These are phyloP conservation scores for Ophiostoma sp. DNA, from an alignment of 2,329 filamentous ascomycete species.

Conservation along the genomic window DNA sequence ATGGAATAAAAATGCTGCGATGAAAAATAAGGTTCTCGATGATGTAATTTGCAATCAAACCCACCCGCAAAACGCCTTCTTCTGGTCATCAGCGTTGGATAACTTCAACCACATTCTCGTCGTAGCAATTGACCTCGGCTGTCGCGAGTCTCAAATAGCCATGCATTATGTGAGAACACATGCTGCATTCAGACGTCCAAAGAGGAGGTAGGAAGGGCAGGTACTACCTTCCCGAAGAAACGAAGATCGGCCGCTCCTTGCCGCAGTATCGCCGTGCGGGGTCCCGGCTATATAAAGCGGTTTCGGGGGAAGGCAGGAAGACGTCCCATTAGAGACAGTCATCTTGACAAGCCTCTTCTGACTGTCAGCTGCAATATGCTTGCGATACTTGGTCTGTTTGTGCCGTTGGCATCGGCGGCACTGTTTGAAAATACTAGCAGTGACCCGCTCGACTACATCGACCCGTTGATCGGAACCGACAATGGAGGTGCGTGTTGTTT, in stretches of 20 bases:
- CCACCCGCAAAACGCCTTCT: too few relatives aligned
- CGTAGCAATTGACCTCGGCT: too few relatives aligned
- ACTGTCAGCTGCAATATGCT: background rate
- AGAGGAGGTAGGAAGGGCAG: background rate
- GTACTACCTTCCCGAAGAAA: background rate
- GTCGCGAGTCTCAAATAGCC: too few relatives aligned
- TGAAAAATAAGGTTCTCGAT: too few relatives aligned
- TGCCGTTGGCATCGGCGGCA: background rate
- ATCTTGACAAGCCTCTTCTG: background rate
- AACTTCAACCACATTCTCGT: too few relatives aligned
- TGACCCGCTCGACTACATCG: slow-evolving; percentile 28
- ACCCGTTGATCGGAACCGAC: slow-evolving; percentile 50
- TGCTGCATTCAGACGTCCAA: background rate
- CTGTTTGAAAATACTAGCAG: background rate
- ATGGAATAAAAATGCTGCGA: too few relatives aligned
- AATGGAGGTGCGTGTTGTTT: slow-evolving; percentile 17
- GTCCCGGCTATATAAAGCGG: background rate
- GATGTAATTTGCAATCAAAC: too few relatives aligned
- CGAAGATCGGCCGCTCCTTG: background rate
- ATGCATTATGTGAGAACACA: too few relatives aligned
- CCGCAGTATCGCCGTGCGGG: background rate
- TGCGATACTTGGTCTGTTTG: background rate
- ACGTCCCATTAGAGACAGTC: background rate
- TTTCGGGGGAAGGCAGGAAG: background rate
- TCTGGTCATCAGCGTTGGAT: too few relatives aligned